Evolutionary conservation across 805 yeast genomes (phyloP).

Genomic region (Candida succiphila): DNA sequence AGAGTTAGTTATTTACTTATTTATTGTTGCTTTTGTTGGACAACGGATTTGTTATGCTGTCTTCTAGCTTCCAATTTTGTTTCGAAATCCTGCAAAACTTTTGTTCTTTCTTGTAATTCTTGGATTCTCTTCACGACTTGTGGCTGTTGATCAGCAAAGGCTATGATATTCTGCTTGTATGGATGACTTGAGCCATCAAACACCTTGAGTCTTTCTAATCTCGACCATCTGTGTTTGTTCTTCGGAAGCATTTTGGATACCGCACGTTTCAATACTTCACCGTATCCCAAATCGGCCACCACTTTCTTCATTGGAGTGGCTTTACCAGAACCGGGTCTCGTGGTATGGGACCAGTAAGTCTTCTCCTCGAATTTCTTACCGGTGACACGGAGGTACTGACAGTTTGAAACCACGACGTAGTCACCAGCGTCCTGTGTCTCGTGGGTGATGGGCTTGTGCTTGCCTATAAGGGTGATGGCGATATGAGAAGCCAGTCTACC

Average conservation of each 20-base stretch:
- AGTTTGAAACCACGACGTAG: conserved; percentile 93
- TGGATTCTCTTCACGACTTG: conserved; percentile 34
- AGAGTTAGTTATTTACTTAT: too few relatives aligned
- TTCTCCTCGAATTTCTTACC: conserved; percentile 79
- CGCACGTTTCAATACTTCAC: conserved; percentile 79
- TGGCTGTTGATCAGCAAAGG: conserved; percentile 72
- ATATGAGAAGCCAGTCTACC: conserved; percentile 90
- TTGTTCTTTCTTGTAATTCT: conserved; percentile 22
- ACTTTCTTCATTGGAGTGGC: conserved; percentile 73
- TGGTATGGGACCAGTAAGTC: conserved; percentile 81
- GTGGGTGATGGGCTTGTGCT: conserved; percentile 87
- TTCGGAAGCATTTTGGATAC: conserved; percentile 96
- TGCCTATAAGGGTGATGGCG: conserved; percentile 87
- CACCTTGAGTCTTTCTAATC: conserved; percentile 78
- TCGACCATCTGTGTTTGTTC: conserved; percentile 66
- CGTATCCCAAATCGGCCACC: conserved; percentile 70
- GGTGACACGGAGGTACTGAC: conserved; percentile 69
- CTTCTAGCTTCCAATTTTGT: conserved; percentile 17
- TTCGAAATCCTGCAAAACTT: conserved; percentile 14
- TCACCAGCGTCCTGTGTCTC: conserved; percentile 84
- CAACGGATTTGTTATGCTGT: too few relatives aligned
- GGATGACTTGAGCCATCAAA: conserved; percentile 88
- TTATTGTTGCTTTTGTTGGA: too few relatives aligned
- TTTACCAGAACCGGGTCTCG: conserved; percentile 83
- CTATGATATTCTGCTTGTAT: conserved; percentile 70